Evolutionary conservation across 768 basidiomycete species (phyloP), one percentile per base, ranked within the genome.

Genomic region (Hygrophoropsis aurantiaca): DNA sequence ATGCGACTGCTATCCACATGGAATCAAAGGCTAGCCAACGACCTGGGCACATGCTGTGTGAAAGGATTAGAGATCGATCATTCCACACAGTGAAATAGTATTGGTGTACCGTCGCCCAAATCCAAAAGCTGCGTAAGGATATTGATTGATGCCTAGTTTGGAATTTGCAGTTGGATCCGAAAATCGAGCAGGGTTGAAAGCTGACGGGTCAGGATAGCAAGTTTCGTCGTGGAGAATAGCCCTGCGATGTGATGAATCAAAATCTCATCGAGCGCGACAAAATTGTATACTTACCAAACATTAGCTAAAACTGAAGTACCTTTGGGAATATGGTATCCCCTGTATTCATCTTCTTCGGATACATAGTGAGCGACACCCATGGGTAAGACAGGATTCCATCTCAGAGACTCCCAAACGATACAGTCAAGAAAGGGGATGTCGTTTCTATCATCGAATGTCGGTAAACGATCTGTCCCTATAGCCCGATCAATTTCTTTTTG

Each of bases 401-500:
- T 61, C 7, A 77, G 52, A 19, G 70, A 58, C 42, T 68, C 67
- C 54, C 49, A 59, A 18, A 62, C 56, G 21, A 68, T 36, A 19
- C 55, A 60, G 16, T 73, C 69, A 11, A 78, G 59, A 49, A 62
- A 70, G 24, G 74, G 69, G 39, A 76, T 66, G 55, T 75, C 74
- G 21, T 68, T 58, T 24, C 76, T 54, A 43, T 64, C 75, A 11
- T 57, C 53, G 44, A 75, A 71, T 4, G 56, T 59, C 9, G 80
- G 82, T 24, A 83, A 65, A 39, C 78, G 72, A 40, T 68, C 60
- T 42, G 53, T 49, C 36, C 75, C 75, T 49, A 75, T 61, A 6
- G 77, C 70, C 39, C 50, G 53, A 58, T 83, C 80, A 33, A 84
- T 62, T 58, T 84, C 78, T 37, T 64, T 63, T 52, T 82, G 82